A percentile compares a stretch with the other conserved stretches of the same genome.
These are phyloP conservation scores for Medicago ruthenica DNA, from an alignment of 306 rosid genomes.

Conservation along the genomic window DNA sequence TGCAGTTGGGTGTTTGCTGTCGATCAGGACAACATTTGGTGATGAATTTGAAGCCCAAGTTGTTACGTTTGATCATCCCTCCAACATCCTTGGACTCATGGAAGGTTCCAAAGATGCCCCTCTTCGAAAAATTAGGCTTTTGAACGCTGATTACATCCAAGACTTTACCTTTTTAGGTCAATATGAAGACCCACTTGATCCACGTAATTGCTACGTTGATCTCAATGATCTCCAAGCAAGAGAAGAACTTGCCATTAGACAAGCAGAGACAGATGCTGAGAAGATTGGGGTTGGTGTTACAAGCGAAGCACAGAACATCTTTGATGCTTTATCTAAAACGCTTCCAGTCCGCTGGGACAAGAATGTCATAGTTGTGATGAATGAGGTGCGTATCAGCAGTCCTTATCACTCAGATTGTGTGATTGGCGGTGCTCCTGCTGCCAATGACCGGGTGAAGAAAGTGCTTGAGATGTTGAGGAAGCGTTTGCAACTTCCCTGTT, in stretches of 20 bases:
- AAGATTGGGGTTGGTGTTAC: slow-evolving; percentile 95
- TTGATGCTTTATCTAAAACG: slow-evolving; percentile 91
- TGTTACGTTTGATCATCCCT: slow-evolving; percentile 78
- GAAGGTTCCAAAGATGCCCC: slow-evolving; percentile 67
- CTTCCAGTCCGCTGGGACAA: slow-evolving; percentile 98
- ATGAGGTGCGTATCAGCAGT: slow-evolving; percentile 85
- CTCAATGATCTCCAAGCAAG: slow-evolving; percentile 42
- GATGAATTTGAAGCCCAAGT: slow-evolving; percentile 86
- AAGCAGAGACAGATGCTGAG: slow-evolving; percentile 86
- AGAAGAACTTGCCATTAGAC: slow-evolving; percentile 83
- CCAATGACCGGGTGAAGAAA: slow-evolving; percentile 94
- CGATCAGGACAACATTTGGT: slow-evolving; percentile 80
- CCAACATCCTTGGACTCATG: slow-evolving; percentile 87
- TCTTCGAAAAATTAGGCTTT: slow-evolving; percentile 68
- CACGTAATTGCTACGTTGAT: slow-evolving; percentile 12
- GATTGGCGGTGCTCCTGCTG: slow-evolving; percentile 94
- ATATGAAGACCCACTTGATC: slow-evolving; percentile 77
- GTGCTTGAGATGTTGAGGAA: slow-evolving; percentile 88
- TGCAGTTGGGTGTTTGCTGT: slow-evolving; percentile 74
- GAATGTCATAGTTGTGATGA: slow-evolving; percentile 92
- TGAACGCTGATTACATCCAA: slow-evolving; percentile 77
- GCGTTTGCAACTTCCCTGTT: slow-evolving; percentile 71
- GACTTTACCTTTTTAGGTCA: slow-evolving; percentile 71
- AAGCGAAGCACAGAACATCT: slow-evolving; percentile 82
- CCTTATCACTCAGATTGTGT: slow-evolving; percentile 93